Base-by-base conservation (phyloP, 1,284 basidiomycete species). In the Microstroma glucosiphilum region DNA sequence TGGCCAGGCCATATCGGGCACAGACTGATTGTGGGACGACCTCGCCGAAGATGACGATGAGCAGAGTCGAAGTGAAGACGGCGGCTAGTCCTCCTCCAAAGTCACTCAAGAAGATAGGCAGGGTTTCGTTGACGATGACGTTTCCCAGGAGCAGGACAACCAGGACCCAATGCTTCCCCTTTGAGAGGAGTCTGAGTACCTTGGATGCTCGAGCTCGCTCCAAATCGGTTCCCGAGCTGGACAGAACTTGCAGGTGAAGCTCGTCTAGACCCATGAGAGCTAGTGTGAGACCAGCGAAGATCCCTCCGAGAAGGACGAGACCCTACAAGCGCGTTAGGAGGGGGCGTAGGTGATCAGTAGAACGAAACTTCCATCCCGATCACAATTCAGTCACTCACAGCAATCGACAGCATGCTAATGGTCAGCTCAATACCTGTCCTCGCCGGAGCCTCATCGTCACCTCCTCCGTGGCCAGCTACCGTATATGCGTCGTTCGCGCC, bases 201-300 rank as follows among this genome's bases (percentile, higher is more conserved):
- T 78, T 82, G 12, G 79, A 71, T 0, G 82, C 82, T 61, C 82
- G 78, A 54, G 65, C 70, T 63, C 76, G 73, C 69, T 83, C 82
- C 40, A 74, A 70, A 72, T 92, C 85, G 21, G 87, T 88, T 0
- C 91, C 92, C 1, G 89, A 90, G 0, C 87, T 84, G 0, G 89
- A 83, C 25, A 94, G 83, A 0, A 96, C 92, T 30, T 90, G 87
- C 19, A 96, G 83, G 75, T 96, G 92, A 51, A 96, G 85, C 71
- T 92, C 89, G 73, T 97, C 93, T 19, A 96, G 85, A 1, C 93
- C 92, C 92, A 96, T 96, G 40, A 96, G 83, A 6, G 90, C 92
- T 21, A 96, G 86, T 0, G 92, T 96, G 59, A 96, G 82, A 4
- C 83, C 83, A 0, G 82, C 81, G 71, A 83, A 83, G 26, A 83